Evolutionary conservation across 2,329 filamentous ascomycete species (phyloP), one percentile per base, ranked within the genome.

Genomic region (Dothidotthia symphoricarpi): DNA sequence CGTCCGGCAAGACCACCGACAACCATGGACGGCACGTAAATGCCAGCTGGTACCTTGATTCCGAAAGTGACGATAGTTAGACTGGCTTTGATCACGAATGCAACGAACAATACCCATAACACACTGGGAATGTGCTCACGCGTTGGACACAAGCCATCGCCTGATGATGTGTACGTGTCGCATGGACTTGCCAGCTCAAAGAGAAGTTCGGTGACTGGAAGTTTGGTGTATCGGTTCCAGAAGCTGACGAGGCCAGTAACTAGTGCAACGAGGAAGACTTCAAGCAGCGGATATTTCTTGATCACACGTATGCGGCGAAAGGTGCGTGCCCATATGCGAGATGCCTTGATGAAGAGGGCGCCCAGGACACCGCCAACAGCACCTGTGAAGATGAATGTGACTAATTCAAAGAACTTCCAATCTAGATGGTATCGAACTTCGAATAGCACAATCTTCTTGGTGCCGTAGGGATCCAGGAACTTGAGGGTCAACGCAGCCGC

Each of bases 11-110:
- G 73, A 58, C 93, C 93, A 49, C 93, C 93, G 13, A 97, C 88
- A 17, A 97, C 93, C 93, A 98, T 98, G 55, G 91, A 96, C 3
- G 93, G 93, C 2, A 98, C 90, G 56, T 98, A 98, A 53, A 98
- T 96, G 47, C 93, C 93, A 1, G 91, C 89, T 8, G 93, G 93
- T 0, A 97, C 83, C 75, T 97, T 97, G 61, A 96, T 90, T 16
- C 91, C 91, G 68, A 97, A 97, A 0, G 91, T 95, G 49, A 96
- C 83, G 30, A 85, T 83, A 0, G 93, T 97, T 28, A 98, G 70
- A 30, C 91, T 74, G 0, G 88, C 86, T 64, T 98, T 98, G 70
- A 97, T 85, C 16, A 96, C 69, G 49, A 97, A 93, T 0, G 91
- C 91, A 13, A 83, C 67, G 10, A 85, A 71, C 1, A 98, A 74